phyloP scores from a whole-genome alignment of 192 early-diverging fungal species.

The Haplosporangium gracile region DNA sequence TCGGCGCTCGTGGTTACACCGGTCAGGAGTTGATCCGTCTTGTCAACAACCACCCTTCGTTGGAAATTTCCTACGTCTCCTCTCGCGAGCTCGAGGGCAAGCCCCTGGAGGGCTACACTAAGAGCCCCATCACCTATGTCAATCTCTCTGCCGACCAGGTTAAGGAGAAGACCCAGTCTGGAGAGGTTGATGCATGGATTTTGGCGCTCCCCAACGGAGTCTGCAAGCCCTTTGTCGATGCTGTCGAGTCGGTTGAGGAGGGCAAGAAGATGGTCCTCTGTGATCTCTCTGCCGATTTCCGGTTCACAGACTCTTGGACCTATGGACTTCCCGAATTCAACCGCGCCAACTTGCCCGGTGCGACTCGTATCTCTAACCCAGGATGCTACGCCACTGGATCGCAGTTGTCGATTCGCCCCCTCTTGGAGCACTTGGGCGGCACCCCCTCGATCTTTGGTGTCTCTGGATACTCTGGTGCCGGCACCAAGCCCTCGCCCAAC shows the following conservation, averaged over 20 bases:
- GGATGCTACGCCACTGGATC: conserved; percentile 99
- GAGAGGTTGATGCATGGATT: conserved; percentile 95
- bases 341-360: conserved; percentile 71
- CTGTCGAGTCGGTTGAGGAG: conserved; percentile 71
- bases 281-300: conserved; percentile 95
- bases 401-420: conserved; percentile 90
- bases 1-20: conserved; percentile 98
- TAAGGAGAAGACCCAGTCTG: conserved; percentile 63
- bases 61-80: conserved; percentile 90
- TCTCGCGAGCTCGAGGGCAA: conserved; percentile 96
- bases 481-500: conserved; percentile 96
- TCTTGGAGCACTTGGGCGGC: conserved; percentile 75
- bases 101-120: conserved; percentile 83
- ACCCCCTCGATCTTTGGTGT: conserved; percentile 92
- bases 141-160: conserved; percentile 85
- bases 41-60: conserved; percentile 86
- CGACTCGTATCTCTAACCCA: conserved; percentile 91
- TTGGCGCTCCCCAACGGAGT: conserved; percentile 97
- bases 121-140: conserved; percentile 77
- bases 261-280: conserved; percentile 76
- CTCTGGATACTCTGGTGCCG: conserved; percentile 98
- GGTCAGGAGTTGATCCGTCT: conserved; percentile 95
- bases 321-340: conserved; percentile 92
- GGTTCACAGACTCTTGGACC: conserved; percentile 89
- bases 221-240: conserved; percentile 92